Evolutionary conservation across 805 yeast genomes (phyloP), one percentile per base, ranked within the genome.

Genomic region (Komagataella ulmi): DNA sequence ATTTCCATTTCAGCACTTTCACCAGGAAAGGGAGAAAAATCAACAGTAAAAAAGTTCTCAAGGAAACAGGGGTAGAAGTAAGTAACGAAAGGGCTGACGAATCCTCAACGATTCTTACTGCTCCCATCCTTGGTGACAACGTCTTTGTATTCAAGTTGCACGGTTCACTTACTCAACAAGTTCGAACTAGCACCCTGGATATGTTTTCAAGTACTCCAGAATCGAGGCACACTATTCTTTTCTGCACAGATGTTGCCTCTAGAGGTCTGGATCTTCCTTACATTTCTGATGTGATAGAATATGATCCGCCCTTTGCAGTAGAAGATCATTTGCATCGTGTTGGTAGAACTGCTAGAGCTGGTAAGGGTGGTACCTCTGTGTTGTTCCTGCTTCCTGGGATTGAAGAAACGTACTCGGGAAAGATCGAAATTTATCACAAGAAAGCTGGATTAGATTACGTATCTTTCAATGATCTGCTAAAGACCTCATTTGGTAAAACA

Each of bases 321-420:
- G 97, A 89, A 56, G 99, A 93, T 63, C 99, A 93, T 73, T 71
- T 93, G 53, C 99, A 93, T 66, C 77, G 99, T 66, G 87, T 90
- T 52, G 99, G 99, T 51, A 81, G 99, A 71, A 89, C 98, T 10
- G 99, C 99, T 7, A 82, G 99, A 70, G 96, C 95, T n/a, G 99
- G 99, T 56, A 76, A 81, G 47, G 66, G 71, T 45, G 99, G 99
- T 64, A 74, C 74, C 44, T 85, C 97, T 1, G 65, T 80, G 1
- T 66, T 93, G 53, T 88, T 91, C 61, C 70, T 93, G 46, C 70
- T 91, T 36, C 99, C 99, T 1, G 95, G 96, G 1, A 76, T 72
- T 54, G 98, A 91, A 66, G 98, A 91, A 68, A 81, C 79, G 12
- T 91, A 89, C 61, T 71, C 85, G 55, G 85, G 80, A 19, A 77